These are phyloP conservation scores for Rhodofomes roseus DNA, from an alignment of 1,284 basidiomycete species.

Conservation along the genomic window DNA sequence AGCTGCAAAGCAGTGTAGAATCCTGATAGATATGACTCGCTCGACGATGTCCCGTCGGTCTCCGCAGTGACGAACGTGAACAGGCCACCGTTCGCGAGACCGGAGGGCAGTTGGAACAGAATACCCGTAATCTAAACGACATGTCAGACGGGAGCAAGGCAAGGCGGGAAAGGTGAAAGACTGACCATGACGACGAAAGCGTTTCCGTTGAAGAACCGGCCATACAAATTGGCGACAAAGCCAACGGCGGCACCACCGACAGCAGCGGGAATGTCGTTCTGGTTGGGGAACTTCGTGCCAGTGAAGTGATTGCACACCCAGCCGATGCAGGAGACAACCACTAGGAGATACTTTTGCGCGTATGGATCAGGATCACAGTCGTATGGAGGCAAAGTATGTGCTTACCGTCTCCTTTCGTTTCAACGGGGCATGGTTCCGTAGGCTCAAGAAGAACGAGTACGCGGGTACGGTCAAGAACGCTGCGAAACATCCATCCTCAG, in stretches of 20 bases:
- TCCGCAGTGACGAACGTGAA: conserved; percentile 67
- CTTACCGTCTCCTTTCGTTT: conserved; percentile 68
- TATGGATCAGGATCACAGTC: neutral
- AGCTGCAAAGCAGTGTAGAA: conserved; percentile 67
- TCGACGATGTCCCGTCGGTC: conserved; percentile 42
- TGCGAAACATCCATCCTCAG: conserved; percentile 29
- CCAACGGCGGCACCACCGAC: conserved; percentile 84
- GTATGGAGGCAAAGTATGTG: neutral
- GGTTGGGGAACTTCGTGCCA: conserved; percentile 58
- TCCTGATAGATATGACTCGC: conserved; percentile 56
- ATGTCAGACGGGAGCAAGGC: neutral
- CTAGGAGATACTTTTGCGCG: conserved; percentile 49
- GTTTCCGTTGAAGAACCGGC: conserved; percentile 75
- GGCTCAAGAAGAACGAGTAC: conserved; percentile 70
- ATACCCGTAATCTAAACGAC: conserved; percentile 66
- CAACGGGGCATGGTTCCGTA: conserved; percentile 76
- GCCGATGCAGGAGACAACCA: conserved; percentile 71
- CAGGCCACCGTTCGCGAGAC: conserved; percentile 82
- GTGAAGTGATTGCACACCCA: conserved; percentile 81
- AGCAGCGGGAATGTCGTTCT: conserved; percentile 73
- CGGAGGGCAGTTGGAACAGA: conserved; percentile 85
- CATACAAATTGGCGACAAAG: conserved; percentile 80
- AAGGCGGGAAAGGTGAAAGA: conserved; percentile 4
- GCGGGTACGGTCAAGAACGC: conserved; percentile 81
- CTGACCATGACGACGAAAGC: conserved; percentile 76